phyloP scores from a whole-genome alignment of 345 rosid species.

The Populus deltoides region DNA sequence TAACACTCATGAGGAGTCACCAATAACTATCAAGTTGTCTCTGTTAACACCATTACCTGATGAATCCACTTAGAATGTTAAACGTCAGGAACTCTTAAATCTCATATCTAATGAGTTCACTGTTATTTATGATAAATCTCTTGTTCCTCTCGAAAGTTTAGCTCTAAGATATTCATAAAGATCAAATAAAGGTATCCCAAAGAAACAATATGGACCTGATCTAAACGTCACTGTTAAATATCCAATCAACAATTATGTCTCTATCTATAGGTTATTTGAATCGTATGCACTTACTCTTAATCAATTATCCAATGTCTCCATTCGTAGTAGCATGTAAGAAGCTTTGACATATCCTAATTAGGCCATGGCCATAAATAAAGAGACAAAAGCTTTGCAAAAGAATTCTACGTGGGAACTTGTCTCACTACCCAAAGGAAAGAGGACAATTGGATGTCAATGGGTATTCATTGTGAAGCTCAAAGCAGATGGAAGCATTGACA shows the following conservation, averaged over 20 bases:
- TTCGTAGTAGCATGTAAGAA: not conserved
- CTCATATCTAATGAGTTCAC: too few relatives aligned
- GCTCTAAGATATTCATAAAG: not conserved
- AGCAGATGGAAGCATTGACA: not conserved
- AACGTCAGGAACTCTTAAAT: too few relatives aligned
- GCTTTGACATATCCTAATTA: not conserved
- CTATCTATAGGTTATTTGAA: not conserved
- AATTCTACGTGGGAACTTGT: not conserved
- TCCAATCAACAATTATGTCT: not conserved
- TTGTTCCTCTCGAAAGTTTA: too few relatives aligned
- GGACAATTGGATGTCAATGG: not conserved
- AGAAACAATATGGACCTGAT: not conserved
- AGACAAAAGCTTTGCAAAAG: not conserved
- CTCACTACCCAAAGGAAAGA: not conserved
- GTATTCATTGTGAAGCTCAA: not conserved
- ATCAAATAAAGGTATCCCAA: not conserved
- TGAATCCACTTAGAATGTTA: too few relatives aligned
- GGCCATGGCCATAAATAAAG: not conserved
- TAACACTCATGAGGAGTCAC: too few relatives aligned
- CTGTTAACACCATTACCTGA: too few relatives aligned
- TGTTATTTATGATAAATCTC: too few relatives aligned
- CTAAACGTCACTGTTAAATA: not conserved
- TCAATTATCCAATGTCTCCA: not conserved
- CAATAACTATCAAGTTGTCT: too few relatives aligned
- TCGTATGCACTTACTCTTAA: not conserved